Evolutionary conservation across 768 basidiomycete genomes (phyloP).

Genomic region (Rhizopogon vulgaris): DNA sequence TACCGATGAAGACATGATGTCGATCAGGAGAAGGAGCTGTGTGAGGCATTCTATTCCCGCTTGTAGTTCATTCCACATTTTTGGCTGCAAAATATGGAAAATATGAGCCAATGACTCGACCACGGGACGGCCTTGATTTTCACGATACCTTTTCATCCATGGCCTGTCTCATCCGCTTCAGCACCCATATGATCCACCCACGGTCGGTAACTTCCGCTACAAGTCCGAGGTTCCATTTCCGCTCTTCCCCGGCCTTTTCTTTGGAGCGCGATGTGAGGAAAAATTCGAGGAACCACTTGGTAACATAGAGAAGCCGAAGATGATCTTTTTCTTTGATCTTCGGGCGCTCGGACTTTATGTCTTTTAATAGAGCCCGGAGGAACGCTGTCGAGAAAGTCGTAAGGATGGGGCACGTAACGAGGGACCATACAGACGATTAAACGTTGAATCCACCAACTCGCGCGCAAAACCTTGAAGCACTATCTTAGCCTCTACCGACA

Average conservation of each 20-base stretch:
- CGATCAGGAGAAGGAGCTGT: conserved; percentile 84
- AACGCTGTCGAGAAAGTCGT: conserved; percentile 54
- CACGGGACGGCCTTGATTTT: neutral
- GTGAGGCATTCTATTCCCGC: conserved; percentile 92
- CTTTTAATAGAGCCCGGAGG: conserved; percentile 77
- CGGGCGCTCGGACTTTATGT: conserved; percentile 86
- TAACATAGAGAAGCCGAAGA: conserved; percentile 78
- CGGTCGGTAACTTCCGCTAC: conserved; percentile 85
- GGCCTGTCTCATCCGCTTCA: conserved; percentile 81
- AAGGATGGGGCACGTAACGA: conserved; percentile 10
- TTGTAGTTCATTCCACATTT: conserved; percentile 90
- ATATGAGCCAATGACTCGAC: conserved; percentile 9
- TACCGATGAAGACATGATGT: conserved; percentile 61
- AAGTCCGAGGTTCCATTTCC: conserved; percentile 60
- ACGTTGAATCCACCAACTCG: conserved; percentile 75
- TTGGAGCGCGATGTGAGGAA: conserved; percentile 52
- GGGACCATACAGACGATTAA: conserved; percentile 66
- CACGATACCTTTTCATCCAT: conserved; percentile 81
- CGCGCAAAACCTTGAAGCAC: conserved; percentile 64
- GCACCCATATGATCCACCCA: conserved; percentile 85
- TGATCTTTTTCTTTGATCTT: conserved; percentile 96
- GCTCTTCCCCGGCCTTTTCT: conserved; percentile 25
- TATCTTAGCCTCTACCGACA: conserved; percentile 56
- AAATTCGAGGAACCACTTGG: conserved; percentile 91
- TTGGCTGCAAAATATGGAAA: conserved; percentile 52